These are phyloP conservation scores for Hydrangea macrophylla DNA, from an alignment of 148 eudicot species.

Conservation along the genomic window DNA sequence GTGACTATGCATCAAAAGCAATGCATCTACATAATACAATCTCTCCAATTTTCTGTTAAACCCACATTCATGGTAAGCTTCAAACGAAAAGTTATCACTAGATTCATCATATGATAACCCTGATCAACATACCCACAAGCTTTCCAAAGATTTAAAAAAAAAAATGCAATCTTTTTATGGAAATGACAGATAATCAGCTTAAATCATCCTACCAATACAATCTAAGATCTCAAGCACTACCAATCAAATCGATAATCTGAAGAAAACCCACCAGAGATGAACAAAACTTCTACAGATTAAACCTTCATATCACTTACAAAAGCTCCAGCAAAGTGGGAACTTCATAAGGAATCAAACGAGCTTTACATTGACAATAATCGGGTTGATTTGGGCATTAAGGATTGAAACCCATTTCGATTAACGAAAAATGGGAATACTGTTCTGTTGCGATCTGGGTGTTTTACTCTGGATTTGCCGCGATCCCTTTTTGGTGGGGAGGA, in stretches of 20 bases:
- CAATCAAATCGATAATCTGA: conserved; percentile 5
- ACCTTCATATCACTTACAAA: not conserved
- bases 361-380: not conserved
- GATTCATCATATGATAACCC: not conserved
- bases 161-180: conserved; percentile 8
- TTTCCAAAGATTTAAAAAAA: not conserved
- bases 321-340: not conserved
- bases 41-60: not conserved
- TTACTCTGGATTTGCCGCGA: not conserved
- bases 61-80: not conserved
- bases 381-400: not conserved
- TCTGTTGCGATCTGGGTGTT: conserved; percentile 1
- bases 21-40: not conserved
- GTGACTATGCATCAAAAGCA: conserved; percentile 2
- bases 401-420: not conserved
- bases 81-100: conserved; percentile 4
- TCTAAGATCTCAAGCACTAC: not conserved
- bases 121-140: conserved; percentile 1
- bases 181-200: not conserved
- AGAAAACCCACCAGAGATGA: not conserved
- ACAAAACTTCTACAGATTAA: conserved; percentile 4
- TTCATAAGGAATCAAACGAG: conserved; percentile 1
- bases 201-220: conserved; percentile 7
- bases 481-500: not conserved
- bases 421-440: not conserved